Conservation (phyloP, 345 rosid species). For the Populus deltoides region DNA sequence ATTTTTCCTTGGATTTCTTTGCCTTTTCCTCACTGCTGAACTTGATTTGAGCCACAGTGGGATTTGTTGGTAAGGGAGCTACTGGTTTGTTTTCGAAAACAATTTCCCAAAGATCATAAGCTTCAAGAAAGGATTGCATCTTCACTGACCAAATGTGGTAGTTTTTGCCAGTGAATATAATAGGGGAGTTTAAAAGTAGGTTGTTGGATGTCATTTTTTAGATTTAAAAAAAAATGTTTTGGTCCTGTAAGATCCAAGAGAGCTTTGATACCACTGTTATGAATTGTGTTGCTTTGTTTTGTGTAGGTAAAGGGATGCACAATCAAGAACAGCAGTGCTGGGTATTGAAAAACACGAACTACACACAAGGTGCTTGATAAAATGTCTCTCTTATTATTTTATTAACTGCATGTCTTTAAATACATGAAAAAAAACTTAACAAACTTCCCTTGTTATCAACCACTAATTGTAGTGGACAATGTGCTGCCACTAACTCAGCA, state of each 20-base stretch:
- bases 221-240: not conserved
- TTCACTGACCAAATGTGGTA: not conserved
- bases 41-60: not conserved
- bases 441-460: no score
- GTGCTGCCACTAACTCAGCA: no score
- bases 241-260: not conserved
- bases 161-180: not conserved
- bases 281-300: not conserved
- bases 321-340: constrained; percentile 21
- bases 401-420: no score
- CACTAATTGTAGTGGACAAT: no score
- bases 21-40: not conserved
- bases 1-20: not conserved
- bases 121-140: not conserved
- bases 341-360: no score
- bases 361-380: no score
- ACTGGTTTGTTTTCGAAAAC: not conserved
- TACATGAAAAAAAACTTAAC: no score
- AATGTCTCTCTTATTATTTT: no score
- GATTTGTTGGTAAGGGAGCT: not conserved
- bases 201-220: not conserved
- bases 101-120: not conserved
- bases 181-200: not conserved
- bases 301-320: no score
- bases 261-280: not conserved